Evolutionary conservation across 2,329 filamentous ascomycete species (phyloP).

Genomic region (Xylaria sp.): DNA sequence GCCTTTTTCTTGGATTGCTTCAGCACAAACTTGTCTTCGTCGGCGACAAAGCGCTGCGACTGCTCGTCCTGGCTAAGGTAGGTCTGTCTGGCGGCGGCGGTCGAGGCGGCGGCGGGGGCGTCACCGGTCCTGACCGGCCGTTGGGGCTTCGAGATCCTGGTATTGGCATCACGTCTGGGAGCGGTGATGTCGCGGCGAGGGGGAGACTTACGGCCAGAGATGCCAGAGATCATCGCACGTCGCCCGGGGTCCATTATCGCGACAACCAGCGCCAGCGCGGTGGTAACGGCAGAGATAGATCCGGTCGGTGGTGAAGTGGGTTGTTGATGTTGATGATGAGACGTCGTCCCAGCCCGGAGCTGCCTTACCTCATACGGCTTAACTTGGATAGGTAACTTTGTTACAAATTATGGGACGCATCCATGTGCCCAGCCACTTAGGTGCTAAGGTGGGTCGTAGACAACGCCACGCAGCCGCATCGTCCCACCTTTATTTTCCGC

Average conservation of each 20-base stretch:
- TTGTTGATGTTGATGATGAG: neutral
- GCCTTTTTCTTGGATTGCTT: slow-evolving; percentile 99
- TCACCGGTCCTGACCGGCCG: slow-evolving; percentile 49
- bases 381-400: neutral
- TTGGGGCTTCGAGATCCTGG: slow-evolving; percentile 66
- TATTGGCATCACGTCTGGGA: slow-evolving; percentile 66
- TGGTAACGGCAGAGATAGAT: neutral
- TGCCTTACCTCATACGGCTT: neutral
- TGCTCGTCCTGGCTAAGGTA: slow-evolving; percentile 80
- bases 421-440: neutral
- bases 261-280: neutral
- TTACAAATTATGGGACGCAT: neutral
- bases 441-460: neutral
- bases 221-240: slow-evolving; percentile 65
- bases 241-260: slow-evolving; percentile 65
- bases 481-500: slow-evolving; percentile 17
- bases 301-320: neutral
- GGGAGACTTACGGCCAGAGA: slow-evolving; percentile 59
- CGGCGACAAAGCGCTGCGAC: slow-evolving; percentile 85
- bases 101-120: slow-evolving; percentile 46
- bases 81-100: slow-evolving; percentile 49
- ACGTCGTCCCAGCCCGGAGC: neutral
- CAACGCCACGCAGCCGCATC: neutral
- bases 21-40: slow-evolving; percentile 95
- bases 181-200: slow-evolving; percentile 64